These are phyloP conservation scores for Didymella lethalis DNA, from an alignment of 2,329 filamentous ascomycete species.

Conservation along the genomic window DNA sequence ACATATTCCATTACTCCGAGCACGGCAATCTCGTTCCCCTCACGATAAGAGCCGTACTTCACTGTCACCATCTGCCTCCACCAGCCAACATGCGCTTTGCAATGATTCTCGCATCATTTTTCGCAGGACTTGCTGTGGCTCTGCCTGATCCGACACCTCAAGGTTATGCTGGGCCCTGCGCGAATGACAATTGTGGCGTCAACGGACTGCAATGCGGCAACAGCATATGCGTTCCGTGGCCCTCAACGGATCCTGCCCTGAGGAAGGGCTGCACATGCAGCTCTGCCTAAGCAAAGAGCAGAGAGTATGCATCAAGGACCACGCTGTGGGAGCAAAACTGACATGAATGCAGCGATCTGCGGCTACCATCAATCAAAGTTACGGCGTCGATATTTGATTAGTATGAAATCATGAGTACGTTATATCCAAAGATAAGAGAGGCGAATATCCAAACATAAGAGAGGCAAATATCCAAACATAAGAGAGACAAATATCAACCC, in stretches of 20 bases:
- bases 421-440: too few relatives aligned
- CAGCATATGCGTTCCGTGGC: constrained; percentile 14
- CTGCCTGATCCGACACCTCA: constrained; percentile 29
- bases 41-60: neutral
- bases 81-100: constrained; percentile 12
- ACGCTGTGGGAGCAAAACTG: too few relatives aligned
- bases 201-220: constrained; percentile 2
- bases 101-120: constrained; percentile 8
- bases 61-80: neutral
- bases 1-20: neutral
- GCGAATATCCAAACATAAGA: too few relatives aligned
- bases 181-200: constrained; percentile 12
- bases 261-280: constrained; percentile 23
- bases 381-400: neutral
- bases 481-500: too few relatives aligned
- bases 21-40: neutral
- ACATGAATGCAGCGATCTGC: too few relatives aligned
- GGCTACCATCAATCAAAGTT: too few relatives aligned
- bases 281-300: constrained; percentile 1
- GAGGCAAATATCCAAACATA: too few relatives aligned
- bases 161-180: constrained; percentile 26
- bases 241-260: constrained; percentile 18
- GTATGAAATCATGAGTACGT: too few relatives aligned
- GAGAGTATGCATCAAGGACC: neutral
- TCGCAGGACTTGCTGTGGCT: constrained; percentile 18